Evolutionary conservation across 805 yeast genomes (phyloP).

Genomic region (Metschnikowia henanensis): DNA sequence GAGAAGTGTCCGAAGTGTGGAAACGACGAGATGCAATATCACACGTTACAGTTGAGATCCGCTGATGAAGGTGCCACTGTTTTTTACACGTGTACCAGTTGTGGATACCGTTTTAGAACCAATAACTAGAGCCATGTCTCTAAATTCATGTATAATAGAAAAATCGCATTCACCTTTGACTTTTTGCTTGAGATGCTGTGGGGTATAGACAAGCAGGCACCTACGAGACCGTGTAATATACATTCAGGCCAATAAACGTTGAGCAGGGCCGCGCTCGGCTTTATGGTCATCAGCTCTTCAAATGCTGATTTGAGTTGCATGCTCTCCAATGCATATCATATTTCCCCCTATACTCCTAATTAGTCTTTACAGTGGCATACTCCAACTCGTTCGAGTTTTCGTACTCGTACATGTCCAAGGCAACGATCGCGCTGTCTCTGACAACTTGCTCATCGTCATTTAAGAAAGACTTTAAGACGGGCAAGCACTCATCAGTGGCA

Average conservation of each 20-base stretch:
- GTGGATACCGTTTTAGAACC: constrained; percentile 93
- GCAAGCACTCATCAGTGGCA: constrained; percentile 93
- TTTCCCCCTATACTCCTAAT: neutral
- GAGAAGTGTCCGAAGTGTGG: constrained; percentile 99
- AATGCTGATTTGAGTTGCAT: neutral
- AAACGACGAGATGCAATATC: constrained; percentile 97
- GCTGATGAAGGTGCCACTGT: constrained; percentile 99
- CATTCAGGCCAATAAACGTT: too few species aligned
- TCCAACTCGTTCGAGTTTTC: constrained; percentile 84
- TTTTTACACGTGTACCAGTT: constrained; percentile 91
- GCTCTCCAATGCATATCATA: too few species aligned
- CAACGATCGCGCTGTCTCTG: constrained; percentile 95
- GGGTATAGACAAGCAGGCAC: too few species aligned
- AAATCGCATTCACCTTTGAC: neutral
- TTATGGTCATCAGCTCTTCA: too few species aligned
- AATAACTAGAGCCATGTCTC: constrained; percentile 58
- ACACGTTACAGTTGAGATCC: constrained; percentile 92
- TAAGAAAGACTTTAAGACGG: constrained; percentile 77
- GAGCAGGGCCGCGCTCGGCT: too few species aligned
- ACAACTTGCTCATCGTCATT: constrained; percentile 87
- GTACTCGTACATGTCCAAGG: constrained; percentile 96
- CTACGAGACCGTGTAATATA: too few species aligned
- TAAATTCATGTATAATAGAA: constrained; percentile 8
- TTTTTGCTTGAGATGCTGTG: too few species aligned
- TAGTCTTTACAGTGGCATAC: constrained; percentile 44